Evolutionary conservation across 1,284 basidiomycete genomes (phyloP).

Genomic region (Trametes versicolor): DNA sequence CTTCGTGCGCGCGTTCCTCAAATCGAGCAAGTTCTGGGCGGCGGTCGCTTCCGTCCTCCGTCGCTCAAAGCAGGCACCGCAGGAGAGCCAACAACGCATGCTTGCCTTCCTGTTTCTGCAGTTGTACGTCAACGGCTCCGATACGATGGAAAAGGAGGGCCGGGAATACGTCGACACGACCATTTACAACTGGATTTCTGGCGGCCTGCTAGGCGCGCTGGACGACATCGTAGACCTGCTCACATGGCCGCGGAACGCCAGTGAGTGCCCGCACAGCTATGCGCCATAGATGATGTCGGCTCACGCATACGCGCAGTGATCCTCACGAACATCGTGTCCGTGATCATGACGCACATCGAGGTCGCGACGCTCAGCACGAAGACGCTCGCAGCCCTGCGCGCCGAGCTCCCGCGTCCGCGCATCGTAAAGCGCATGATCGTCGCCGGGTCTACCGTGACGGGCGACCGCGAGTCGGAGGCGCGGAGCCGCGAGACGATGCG

Average conservation of each 20-base stretch:
- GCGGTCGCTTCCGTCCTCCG: background rate
- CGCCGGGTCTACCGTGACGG: background rate
- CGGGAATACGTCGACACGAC: background rate
- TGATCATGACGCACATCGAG: background rate
- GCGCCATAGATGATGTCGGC: background rate
- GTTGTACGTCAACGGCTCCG: background rate
- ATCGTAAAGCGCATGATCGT: constrained; percentile 6
- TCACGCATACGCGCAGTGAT: background rate
- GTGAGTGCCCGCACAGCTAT: background rate
- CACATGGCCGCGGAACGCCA: background rate
- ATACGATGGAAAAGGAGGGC: background rate
- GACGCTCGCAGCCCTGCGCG: background rate
- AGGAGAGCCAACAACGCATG: too few relatives aligned
- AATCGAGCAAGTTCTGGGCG: background rate
- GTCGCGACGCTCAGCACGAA: background rate
- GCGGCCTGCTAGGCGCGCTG: constrained; percentile 3
- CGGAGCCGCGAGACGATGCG: background rate
- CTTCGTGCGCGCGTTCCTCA: background rate
- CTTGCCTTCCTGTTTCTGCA: background rate
- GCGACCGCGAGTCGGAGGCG: background rate
- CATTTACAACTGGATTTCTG: constrained; percentile 5
- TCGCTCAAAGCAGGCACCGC: background rate
- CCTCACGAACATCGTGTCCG: background rate
- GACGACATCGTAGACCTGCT: background rate
- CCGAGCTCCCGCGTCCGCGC: background rate